Evolutionary conservation across 2,329 filamentous ascomycete genomes (phyloP), one percentile per base, ranked within the genome.

Genomic region (Stachybotrys echinatus): DNA sequence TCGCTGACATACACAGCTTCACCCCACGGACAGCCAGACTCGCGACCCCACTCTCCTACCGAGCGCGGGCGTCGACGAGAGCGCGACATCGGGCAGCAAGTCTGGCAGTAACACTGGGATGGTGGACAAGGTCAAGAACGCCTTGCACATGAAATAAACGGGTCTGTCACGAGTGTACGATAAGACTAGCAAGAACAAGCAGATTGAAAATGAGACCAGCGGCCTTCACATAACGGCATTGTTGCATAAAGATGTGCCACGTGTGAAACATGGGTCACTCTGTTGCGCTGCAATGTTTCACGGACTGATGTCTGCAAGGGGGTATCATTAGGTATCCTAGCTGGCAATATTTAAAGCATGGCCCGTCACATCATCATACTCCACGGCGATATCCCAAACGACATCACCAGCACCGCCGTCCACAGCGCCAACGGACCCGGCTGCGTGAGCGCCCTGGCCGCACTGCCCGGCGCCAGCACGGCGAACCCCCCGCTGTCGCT

Each of bases 101-200:
- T 12, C 40, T 6, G 22, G 23, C 18, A 17, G 49, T 12, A 46
- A 55, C 7, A 34, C 57, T 34, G 57, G 60, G 20, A 48, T 51
- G 12, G 44, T 63, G 46, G 60, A 53, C 17, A 64, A 64, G 48
- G 57, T 62, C n/a, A 65, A 65, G 50, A 58, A 55, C 2, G 52
- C 59, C 5, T 31, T 64, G 45, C 18, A 59, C 23, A 12, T 65
- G 46, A 56, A 57, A 1, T 59, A 62, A 47, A 12, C 19, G 6
- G n/a, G 18, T 21, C 34, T 23, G 22, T 20, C 37, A 37, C 10
- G 14, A 38, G 14, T 23, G 10, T 39, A 39, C 37, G 45, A 23
- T 17, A 7, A 12, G 7, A 45, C 20, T 23, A 23, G 8, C 23
- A 7, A 45, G 17, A n/a, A n/a, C n/a, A n/a, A n/a, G n/a, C n/a